Conservation (phyloP, 305 asterid species). For the Fraxinus dipetala region DNA sequence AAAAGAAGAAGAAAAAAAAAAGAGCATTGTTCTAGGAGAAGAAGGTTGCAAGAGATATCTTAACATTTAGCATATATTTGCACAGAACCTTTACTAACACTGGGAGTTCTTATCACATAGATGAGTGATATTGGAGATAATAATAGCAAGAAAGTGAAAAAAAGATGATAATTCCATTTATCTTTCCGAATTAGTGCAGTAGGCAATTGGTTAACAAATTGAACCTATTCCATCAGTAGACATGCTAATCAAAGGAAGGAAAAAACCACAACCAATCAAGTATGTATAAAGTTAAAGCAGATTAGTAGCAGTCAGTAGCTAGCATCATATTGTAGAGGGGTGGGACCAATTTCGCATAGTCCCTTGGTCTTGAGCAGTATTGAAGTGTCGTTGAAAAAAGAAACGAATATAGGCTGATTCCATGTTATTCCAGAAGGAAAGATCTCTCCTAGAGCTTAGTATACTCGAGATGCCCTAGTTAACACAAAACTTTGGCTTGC, state of each 20-base stretch:
- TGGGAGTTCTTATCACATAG: neutral
- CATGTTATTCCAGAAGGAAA: neutral
- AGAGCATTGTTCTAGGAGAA: neutral
- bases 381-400: neutral
- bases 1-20: too few relatives aligned
- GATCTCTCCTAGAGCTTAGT: neutral
- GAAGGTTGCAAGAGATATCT: neutral
- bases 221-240: neutral
- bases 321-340: neutral
- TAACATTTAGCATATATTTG: neutral
- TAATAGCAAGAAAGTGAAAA: neutral
- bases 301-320: neutral
- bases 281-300: neutral
- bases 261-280: neutral
- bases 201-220: neutral
- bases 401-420: neutral
- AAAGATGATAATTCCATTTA: neutral
- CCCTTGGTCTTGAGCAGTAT: neutral
- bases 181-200: neutral
- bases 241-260: neutral
- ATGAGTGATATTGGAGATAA: neutral
- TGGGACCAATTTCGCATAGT: neutral
- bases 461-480: neutral
- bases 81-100: neutral
- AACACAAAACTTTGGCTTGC: neutral